Base-by-base conservation (phyloP, 805 yeast species). In the Candida ortonii region DNA sequence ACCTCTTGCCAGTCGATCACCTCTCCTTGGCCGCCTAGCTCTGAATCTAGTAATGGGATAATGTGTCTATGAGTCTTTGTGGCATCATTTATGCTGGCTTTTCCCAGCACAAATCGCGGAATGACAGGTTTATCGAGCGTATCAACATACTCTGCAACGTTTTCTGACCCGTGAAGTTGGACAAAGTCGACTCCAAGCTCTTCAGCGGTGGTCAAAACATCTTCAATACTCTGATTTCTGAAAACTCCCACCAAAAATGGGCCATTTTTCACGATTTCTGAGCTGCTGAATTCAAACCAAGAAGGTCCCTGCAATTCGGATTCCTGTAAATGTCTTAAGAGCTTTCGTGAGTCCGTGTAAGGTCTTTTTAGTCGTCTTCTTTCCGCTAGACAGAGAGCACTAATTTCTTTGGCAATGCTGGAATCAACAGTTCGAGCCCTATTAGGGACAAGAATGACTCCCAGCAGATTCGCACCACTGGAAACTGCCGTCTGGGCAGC, bases 11-110 rank as follows among this genome's bases (percentile, higher is more conserved):
- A 90, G 54, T 84, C 78, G 12, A 88, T 71, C n/a, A 65, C 49
- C 35, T 75, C 74, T 5, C 98, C 98, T 46, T 87, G 93, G 1
- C 98, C 98, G 8, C 98, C 98, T 2, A 70, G 70, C 49, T 85
- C 96, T 2, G 95, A 81, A 53, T 93, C 98, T 13, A 90, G 65
- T 30, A 93, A 65, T 1, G 88, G 76, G 4, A 81, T 43, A 8
- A 72, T 47, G 34, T 81, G 79, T 11, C 66, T 61, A 26, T 53
- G 53, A 2, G 51, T 49, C 2, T 18, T 19, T 3, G 39, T 11
- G 4, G 65, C 50, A 2, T 53, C 42, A 6, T 43, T 41, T 19
- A 50, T 47, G 10, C 52, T 55, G 3, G 70, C 53, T 29, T 79
- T 80, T 16, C 63, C 62, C 0, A 94, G 85, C 1, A 81, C 76